Evolutionary conservation across 169 alveolate genomes (phyloP).

Genomic region (Plasmodium relictum): DNA sequence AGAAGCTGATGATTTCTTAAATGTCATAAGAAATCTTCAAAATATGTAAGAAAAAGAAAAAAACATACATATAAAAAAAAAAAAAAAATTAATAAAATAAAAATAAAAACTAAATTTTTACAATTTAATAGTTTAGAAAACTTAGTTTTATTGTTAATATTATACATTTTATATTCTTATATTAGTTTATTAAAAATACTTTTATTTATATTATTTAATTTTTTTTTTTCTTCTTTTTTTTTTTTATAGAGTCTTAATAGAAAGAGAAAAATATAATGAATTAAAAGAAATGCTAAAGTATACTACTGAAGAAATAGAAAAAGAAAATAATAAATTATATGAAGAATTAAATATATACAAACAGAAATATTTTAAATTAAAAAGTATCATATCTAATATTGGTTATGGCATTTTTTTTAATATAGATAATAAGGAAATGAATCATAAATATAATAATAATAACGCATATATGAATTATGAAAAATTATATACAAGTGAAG

Average conservation of each 20-base stretch:
- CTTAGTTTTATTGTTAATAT: not conserved
- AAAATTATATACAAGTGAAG: constrained; percentile 6
- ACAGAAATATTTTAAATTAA: constrained; percentile 41
- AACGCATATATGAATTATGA: constrained; percentile 21
- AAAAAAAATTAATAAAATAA: not conserved
- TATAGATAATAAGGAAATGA: constrained; percentile 13
- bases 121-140: too few relatives aligned
- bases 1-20: constrained; percentile 58
- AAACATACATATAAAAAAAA: not conserved
- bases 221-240: constrained; percentile 2
- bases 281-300: constrained; percentile 67
- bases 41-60: constrained; percentile 43
- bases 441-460: constrained; percentile 5
- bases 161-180: not conserved
- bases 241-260: constrained; percentile 43
- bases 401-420: constrained; percentile 73
- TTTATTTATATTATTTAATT: too few relatives aligned
- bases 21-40: constrained; percentile 70
- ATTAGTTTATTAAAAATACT: too few relatives aligned
- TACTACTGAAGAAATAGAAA: constrained; percentile 74
- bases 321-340: constrained; percentile 57
- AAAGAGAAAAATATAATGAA: constrained; percentile 65
- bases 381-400: constrained; percentile 65
- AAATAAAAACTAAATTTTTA: not conserved
- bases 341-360: constrained; percentile 62